Base-by-base conservation (phyloP, 306 rosid species). In the Potentilla sterilis region DNA sequence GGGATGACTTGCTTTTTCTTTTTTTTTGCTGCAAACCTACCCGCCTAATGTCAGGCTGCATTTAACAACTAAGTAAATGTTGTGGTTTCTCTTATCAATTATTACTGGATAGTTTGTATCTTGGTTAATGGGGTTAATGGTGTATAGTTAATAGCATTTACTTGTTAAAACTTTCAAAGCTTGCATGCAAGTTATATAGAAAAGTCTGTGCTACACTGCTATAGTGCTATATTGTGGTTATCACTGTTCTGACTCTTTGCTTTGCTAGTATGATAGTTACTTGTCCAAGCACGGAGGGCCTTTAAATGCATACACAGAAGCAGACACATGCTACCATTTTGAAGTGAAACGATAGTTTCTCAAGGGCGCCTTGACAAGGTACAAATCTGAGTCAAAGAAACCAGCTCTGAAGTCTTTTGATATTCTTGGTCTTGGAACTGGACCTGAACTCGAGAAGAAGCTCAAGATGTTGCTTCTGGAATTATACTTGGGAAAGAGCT, bases 241-340 rank as follows among this genome's bases (percentile, higher is more conserved):
- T 81, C 75, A 67, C 71, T 42, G 51, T 54, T 81, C 83, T 89
- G 80, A 83, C 83, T 81, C 64, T 89, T 51, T 83, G 70, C 46
- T 71, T 87, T 79, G 80, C 75, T 90, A 95, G 99, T 95, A 92
- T 82, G 99, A 95, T 84, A 90, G 97, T 84, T 95, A 90, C 87
- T 86, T 95, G 89, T 95, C 97, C 82, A 95, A 95, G 83, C 97
- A 95, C 65, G 99, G 99, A 77, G 99, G 99, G 35, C 85, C 92
- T 58, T 92, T 97, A 80, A 95, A 95, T 81, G 99, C 99, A 40
- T 95, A 87, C 80, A 95, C 99, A 38, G 96, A 92, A 83, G 77
- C 90, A 28, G 97, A 95, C 82, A 95, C 99, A 22, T 92, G 97
- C 91, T 95, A 95, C 83, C 96, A 95, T 86, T 95, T 95, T 82